Evolutionary conservation across 305 asterid species (phyloP).

Genomic region (Salvia sclarea): DNA sequence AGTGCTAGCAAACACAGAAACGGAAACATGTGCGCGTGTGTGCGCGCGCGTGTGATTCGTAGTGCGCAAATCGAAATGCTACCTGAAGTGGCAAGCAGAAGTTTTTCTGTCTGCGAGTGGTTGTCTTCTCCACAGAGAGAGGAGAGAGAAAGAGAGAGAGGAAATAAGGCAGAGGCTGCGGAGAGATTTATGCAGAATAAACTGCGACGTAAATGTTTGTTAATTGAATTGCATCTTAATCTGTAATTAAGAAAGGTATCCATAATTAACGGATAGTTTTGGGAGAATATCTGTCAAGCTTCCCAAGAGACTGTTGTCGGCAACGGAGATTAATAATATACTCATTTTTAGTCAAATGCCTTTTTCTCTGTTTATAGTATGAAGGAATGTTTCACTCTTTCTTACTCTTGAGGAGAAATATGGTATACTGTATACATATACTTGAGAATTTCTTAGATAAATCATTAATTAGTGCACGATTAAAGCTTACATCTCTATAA

Average conservation of each 20-base stretch:
- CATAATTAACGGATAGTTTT: slow-evolving; percentile 16
- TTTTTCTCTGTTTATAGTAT: too few relatives aligned
- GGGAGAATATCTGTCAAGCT: not conserved
- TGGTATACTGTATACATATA: too few relatives aligned
- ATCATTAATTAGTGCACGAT: too few relatives aligned
- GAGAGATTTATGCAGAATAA: slow-evolving; percentile 13
- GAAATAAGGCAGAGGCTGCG: not conserved
- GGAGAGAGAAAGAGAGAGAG: slow-evolving; percentile 11
- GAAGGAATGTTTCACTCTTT: not conserved
- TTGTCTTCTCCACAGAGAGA: slow-evolving; percentile 21
- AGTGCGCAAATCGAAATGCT: not conserved
- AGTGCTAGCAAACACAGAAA: slow-evolving; percentile 3
- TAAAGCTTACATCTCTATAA: too few relatives aligned
- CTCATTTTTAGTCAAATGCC: not conserved
- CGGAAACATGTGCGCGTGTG: not conserved
- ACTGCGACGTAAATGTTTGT: not conserved
- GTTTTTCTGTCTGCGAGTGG: slow-evolving; percentile 23
- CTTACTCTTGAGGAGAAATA: too few relatives aligned
- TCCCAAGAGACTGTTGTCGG: slow-evolving; percentile 20
- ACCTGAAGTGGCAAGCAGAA: slow-evolving; percentile 30
- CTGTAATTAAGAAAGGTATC: not conserved
- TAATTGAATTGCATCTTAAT: not conserved
- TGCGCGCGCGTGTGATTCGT: not conserved
- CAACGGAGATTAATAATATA: not conserved
- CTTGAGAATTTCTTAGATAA: too few relatives aligned